These are phyloP conservation scores for Saturnispora mendoncae DNA, from an alignment of 805 yeast genomes.

Conservation along the genomic window DNA sequence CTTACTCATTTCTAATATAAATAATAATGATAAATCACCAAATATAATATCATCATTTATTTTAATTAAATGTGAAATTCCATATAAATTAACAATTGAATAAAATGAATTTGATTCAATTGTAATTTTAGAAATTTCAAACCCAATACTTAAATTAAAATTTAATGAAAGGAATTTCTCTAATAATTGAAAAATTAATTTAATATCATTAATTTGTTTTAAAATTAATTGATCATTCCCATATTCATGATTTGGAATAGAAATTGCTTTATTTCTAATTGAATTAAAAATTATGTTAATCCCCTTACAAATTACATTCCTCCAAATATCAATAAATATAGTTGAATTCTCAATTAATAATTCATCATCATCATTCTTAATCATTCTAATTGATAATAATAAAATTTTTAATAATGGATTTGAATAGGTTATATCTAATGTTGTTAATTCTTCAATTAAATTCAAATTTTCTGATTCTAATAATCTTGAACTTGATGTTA, in stretches of 20 bases:
- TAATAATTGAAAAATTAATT: slow-evolving; percentile 54
- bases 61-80: slow-evolving; percentile 55
- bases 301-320: slow-evolving; percentile 56
- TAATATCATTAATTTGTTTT: slow-evolving; percentile 55
- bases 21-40: slow-evolving; percentile 64
- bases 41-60: slow-evolving; percentile 56
- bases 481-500: slow-evolving; percentile 36
- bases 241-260: slow-evolving; percentile 31
- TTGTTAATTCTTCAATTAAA: slow-evolving; percentile 35
- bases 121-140: slow-evolving; percentile 43
- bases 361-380: slow-evolving; percentile 30
- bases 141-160: slow-evolving; percentile 38
- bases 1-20: slow-evolving; percentile 58
- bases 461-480: slow-evolving; percentile 43
- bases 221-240: slow-evolving; percentile 30
- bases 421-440: slow-evolving; percentile 34
- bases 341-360: slow-evolving; percentile 40
- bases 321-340: slow-evolving; percentile 49
- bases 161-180: slow-evolving; percentile 45
- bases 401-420: slow-evolving; percentile 55
- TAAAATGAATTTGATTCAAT: slow-evolving; percentile 52
- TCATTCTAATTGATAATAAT: slow-evolving; percentile 38
- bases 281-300: slow-evolving; percentile 49
- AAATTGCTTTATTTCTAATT: slow-evolving; percentile 47
- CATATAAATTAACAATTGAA: slow-evolving; percentile 54